These are phyloP conservation scores for Iberis amara DNA, from an alignment of 441 rosid genomes.

Conservation along the genomic window DNA sequence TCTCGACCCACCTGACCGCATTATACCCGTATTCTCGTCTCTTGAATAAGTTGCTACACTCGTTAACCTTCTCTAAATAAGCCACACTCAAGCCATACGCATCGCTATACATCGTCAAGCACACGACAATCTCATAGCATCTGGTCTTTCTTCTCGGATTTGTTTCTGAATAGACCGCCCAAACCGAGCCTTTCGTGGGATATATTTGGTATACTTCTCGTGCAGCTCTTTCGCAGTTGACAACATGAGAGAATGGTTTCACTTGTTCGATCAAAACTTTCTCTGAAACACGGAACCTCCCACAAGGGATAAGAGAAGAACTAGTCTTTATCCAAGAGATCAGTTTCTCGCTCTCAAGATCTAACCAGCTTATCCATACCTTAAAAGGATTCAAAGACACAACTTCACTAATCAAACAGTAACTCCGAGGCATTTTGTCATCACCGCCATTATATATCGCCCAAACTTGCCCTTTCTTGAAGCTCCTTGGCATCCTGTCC, in stretches of 20 bases:
- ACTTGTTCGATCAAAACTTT: conserved; percentile 38
- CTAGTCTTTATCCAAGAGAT: conserved; percentile 45
- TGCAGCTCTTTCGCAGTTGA: conserved; percentile 77
- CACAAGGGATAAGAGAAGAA: conserved; percentile 46
- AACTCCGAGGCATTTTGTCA: conserved; percentile 65
- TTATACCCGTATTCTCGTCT: conserved; percentile 62
- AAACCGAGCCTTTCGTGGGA: conserved; percentile 78
- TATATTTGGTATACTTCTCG: conserved; percentile 65
- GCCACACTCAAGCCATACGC: conserved; percentile 77
- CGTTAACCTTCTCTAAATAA: conserved; percentile 75
- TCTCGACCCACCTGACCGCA: conserved; percentile 59
- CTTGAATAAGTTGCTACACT: conserved; percentile 55
- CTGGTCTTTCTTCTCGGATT: conserved; percentile 33
- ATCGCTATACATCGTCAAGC: conserved; percentile 63
- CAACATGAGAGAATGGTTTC: conserved; percentile 60
- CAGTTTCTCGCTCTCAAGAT: conserved; percentile 42
- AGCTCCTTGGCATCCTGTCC: conserved; percentile 57
- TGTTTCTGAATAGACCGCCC: conserved; percentile 62
- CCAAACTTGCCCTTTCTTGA: conserved; percentile 88
- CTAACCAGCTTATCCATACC: conserved; percentile 66
- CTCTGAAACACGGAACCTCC: conserved; percentile 53
- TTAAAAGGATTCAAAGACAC: conserved; percentile 65
- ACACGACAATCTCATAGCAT: conserved; percentile 46
- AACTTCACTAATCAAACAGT: conserved; percentile 75
- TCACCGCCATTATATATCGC: conserved; percentile 55